Base-by-base conservation (phyloP, 345 rosid species). In the Erysimum cheiranthoides region DNA sequence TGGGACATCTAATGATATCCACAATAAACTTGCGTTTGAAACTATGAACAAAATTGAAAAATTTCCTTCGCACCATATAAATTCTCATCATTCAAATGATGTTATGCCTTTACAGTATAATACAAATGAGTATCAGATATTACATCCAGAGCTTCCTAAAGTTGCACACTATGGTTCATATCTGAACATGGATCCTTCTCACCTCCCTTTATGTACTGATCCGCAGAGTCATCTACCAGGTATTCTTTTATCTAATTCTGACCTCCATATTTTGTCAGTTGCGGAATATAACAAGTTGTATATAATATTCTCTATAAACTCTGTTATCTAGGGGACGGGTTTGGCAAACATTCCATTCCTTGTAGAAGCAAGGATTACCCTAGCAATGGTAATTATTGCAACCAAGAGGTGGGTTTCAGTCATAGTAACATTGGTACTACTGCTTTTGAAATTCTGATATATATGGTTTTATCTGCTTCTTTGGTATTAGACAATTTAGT, bases 51-150 rank as follows among this genome's bases (percentile, higher is more conserved):
- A 63, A 74, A 85, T 77, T 82, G 86, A 80, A 64, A 86, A 75
- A n/a, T 77, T 79, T 84, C 51, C 32, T 82, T 30, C 76, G 76
- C 64, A 81, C 42, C 83, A 68, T 83, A 76, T 70, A 73, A 78
- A 68, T 36, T 74, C 81, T 18, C 78, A 79, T 74, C 11, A 52
- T 83, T 71, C 79, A 65, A 85, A 83, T 83, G 70, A 77, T 88
- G 98, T 90, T 89, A 81, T 85, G 88, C 99, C 98, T 95, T 92
- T 90, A 90, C 98, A 79, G 69, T 83, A 74, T 77, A 51, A 81
- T 86, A 95, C 96, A 50, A 77, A 84, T 89, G 87, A 92, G 98
- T 70, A 80, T 88, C 98, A 92, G 98, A 84, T 89, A 90, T 86
- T 87, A 43, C 43, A 68, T 79, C 67, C 85, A 52, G 86, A 76